Percentiles rank a stretch among this genome's conserved stretches.
Evolutionary conservation across 2,329 filamentous ascomycete genomes (phyloP).

Genomic region (Clonostachys solani): DNA sequence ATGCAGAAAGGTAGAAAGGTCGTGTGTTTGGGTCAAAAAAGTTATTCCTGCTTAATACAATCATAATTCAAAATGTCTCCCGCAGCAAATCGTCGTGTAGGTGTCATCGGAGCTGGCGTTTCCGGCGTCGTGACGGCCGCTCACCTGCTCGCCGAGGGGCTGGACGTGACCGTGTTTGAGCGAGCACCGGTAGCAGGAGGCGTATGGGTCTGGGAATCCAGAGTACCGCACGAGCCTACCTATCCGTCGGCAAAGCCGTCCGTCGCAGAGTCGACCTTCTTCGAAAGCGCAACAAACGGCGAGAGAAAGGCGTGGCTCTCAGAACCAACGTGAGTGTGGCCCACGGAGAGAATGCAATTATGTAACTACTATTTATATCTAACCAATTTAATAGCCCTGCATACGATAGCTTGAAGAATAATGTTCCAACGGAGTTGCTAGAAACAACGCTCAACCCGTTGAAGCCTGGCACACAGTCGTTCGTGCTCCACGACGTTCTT

Average conservation of each 20-base stretch:
- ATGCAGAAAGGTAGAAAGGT: too few relatives aligned
- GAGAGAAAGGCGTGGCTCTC: too few relatives aligned
- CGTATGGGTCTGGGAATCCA: slow-evolving; percentile 30
- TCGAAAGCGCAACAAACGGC: too few relatives aligned
- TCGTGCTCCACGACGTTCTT: slow-evolving; percentile 51
- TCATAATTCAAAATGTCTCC: too few relatives aligned
- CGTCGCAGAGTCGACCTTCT: slow-evolving; percentile 11
- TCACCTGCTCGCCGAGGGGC: slow-evolving; percentile 25
- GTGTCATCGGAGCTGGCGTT: slow-evolving; percentile 33
- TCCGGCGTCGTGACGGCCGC: slow-evolving; percentile 31
- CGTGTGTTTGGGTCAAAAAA: too few relatives aligned
- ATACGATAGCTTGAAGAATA: slow-evolving; percentile 60
- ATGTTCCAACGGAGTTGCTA: slow-evolving; percentile 61
- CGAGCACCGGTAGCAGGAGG: slow-evolving; percentile 24
- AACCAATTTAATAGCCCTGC: too few relatives aligned
- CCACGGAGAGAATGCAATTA: too few relatives aligned
- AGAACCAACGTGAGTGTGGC: too few relatives aligned
- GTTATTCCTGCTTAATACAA: too few relatives aligned
- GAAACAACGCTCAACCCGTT: slow-evolving; percentile 39
- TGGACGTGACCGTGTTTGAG: slow-evolving; percentile 32
- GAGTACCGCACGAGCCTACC: slow-evolving; percentile 16
- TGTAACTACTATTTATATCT: too few relatives aligned
- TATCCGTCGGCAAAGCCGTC: slow-evolving; percentile 24
- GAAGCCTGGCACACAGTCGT: slow-evolving; percentile 54
- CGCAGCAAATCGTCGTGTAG: slow-evolving; percentile 13